Evolutionary conservation across 441 rosid species (phyloP).

Genomic region (Melastoma candidum): DNA sequence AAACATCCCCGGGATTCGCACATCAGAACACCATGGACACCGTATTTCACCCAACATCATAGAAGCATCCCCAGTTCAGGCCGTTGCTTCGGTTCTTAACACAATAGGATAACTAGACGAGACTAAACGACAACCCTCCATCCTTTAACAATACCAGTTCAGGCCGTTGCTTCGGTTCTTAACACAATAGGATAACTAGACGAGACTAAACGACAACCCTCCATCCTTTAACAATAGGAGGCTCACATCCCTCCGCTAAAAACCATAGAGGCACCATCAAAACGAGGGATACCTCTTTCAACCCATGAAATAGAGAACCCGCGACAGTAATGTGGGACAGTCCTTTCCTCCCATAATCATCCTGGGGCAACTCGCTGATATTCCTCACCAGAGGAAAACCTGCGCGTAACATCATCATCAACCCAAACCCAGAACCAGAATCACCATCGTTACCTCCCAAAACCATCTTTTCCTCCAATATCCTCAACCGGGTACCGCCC

Average conservation of each 20-base stretch:
- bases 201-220: background rate
- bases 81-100: no score
- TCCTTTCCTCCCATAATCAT: conserved; percentile 70
- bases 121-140: background rate
- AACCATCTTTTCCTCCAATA: background rate
- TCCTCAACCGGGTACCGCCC: background rate
- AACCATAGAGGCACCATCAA: background rate
- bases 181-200: background rate
- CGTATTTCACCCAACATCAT: no score
- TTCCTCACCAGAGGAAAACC: conserved; percentile 66
- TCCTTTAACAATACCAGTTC: background rate
- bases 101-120: background rate
- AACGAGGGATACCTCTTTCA: conserved; percentile 55
- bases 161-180: no score
- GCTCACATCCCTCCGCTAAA: background rate
- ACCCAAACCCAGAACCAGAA: background rate
- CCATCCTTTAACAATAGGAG: background rate
- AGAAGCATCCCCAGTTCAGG: no score
- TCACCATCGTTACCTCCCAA: background rate
- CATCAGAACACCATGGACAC: no score
- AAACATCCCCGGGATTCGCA: no score
- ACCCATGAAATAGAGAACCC: conserved; percentile 58
- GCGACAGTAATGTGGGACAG: conserved; percentile 75
- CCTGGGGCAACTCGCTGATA: conserved; percentile 61
- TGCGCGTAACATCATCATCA: conserved; percentile 13